These are phyloP conservation scores for Linaria vulgaris DNA, from an alignment of 257 asterid species.

Conservation along the genomic window DNA sequence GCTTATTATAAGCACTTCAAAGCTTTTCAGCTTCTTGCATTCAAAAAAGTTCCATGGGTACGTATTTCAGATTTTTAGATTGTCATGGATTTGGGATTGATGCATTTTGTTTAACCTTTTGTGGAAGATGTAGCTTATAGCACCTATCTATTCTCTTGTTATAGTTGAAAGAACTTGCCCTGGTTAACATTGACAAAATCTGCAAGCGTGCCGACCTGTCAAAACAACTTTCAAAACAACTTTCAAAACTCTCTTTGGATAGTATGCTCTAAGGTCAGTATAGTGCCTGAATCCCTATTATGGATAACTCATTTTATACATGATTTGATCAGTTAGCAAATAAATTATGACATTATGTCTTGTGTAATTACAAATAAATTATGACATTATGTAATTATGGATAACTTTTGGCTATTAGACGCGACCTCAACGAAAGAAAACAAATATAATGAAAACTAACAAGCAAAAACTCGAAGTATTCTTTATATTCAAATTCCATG, in stretches of 20 bases:
- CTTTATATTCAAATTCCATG: too few relatives aligned
- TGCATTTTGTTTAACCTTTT: neutral
- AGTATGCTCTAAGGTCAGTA: conserved; percentile 83
- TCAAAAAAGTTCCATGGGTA: conserved; percentile 86
- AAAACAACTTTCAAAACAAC: too few relatives aligned
- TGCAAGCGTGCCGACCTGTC: conserved; percentile 81
- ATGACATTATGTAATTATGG: too few relatives aligned
- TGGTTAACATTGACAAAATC: conserved; percentile 88
- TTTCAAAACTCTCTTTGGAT: conserved; percentile 71
- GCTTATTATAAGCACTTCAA: conserved; percentile 85
- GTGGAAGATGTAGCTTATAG: conserved; percentile 12
- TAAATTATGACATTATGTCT: neutral
- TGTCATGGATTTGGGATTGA: conserved; percentile 3
- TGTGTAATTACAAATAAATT: too few relatives aligned
- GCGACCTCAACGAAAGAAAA: too few relatives aligned
- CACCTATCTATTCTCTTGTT: conserved; percentile 23
- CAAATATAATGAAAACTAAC: too few relatives aligned
- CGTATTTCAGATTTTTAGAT: conserved; percentile 2
- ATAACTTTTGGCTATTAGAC: too few relatives aligned
- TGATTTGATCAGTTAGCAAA: conserved; percentile 15
- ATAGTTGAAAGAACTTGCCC: conserved; percentile 86
- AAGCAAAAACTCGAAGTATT: too few relatives aligned
- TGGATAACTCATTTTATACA: neutral
- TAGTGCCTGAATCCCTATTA: conserved; percentile 18
- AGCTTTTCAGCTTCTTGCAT: conserved; percentile 91